Percentiles rank a stretch among this genome's conserved stretches.
These are phyloP conservation scores for Penicillium robsamsonii DNA, from an alignment of 495 filamentous ascomycete species.

Conservation along the genomic window DNA sequence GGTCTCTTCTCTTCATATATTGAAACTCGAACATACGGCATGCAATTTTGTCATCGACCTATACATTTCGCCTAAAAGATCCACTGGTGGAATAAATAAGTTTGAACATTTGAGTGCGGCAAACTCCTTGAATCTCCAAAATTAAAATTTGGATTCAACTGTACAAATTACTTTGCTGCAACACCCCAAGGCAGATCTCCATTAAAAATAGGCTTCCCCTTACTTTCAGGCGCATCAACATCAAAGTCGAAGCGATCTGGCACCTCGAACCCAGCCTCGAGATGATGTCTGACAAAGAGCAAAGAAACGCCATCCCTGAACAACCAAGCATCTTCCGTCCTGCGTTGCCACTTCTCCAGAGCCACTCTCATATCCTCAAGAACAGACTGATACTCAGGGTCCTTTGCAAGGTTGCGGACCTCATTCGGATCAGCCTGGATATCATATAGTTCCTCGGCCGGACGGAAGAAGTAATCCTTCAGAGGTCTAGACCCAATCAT, in stretches of 20 bases:
- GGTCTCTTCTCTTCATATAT: slow-evolving; percentile 6
- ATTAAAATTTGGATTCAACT: too few relatives aligned
- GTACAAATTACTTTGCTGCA: slow-evolving; percentile 2
- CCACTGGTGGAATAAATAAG: neutral
- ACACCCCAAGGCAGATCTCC: slow-evolving; percentile 19
- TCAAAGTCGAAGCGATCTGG: slow-evolving; percentile 45
- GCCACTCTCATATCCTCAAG: slow-evolving; percentile 29
- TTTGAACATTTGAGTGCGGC: neutral
- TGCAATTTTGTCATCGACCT: neutral
- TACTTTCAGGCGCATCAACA: slow-evolving; percentile 23
- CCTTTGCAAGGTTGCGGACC: slow-evolving; percentile 34
- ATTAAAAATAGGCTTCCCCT: slow-evolving; percentile 12
- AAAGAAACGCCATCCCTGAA: slow-evolving; percentile 40
- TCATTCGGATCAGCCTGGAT: slow-evolving; percentile 39
- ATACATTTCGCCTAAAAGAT: neutral
- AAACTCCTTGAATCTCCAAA: neutral
- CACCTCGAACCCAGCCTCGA: slow-evolving; percentile 36
- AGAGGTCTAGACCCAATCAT: slow-evolving; percentile 38
- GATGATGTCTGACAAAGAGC: slow-evolving; percentile 30
- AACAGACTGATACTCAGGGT: slow-evolving; percentile 21
- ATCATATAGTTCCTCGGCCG: slow-evolving; percentile 45
- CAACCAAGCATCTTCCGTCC: slow-evolving; percentile 43
- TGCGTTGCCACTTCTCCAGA: slow-evolving; percentile 39
- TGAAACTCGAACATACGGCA: slow-evolving; percentile 7
- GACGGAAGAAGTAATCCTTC: slow-evolving; percentile 40